Base-by-base conservation (phyloP, 1,284 basidiomycete species). In the Ustilago trichophora region DNA sequence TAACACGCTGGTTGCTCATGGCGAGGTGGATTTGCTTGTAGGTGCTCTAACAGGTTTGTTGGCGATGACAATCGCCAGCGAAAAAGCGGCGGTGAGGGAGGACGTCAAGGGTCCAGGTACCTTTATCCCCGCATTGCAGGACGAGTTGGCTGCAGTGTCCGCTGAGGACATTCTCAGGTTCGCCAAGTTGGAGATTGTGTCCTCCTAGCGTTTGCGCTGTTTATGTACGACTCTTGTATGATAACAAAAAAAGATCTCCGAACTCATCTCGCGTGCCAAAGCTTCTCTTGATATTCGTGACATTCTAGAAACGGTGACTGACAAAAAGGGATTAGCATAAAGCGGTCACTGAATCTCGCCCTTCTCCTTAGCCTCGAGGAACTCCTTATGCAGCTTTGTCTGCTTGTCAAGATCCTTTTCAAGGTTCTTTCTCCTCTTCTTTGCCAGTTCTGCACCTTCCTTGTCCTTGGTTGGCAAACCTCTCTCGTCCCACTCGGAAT, bases 381-480 rank as follows among this genome's bases (percentile, higher is more conserved):
- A 80, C 31, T 76, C 76, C 36, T 62, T 54, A 54, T 80, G 79
- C 37, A 77, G 41, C 66, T 75, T 77, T 3, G 50, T 59, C 84
- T 97, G 95, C 51, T 80, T 83, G 43, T 87, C 87, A 85, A 86
- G 89, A 44, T 90, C 88, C 83, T 98, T 98, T 79, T 85, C 84
- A 19, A 89, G 82, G 78, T 89, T 93, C 85, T 98, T 98, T 47
- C 82, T 83, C 56, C 87, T 85, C 71, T 86, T 91, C 84, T 97
- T 98, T 73, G 88, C 89, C 35, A 98, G 82, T 72, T 93, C 93
- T 60, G 89, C 88, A 3, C 93, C 94, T 56, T 91, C 87, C 0
- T 85, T 87, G 76, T 95, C 93, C 32, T 89, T 89, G 15, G 89
- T 86, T 21, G 96, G 96, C 40, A 98, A 59, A 0, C 96, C 96